Conservation (phyloP, 129 eudicot species). For the Sambucus nigra region DNA sequence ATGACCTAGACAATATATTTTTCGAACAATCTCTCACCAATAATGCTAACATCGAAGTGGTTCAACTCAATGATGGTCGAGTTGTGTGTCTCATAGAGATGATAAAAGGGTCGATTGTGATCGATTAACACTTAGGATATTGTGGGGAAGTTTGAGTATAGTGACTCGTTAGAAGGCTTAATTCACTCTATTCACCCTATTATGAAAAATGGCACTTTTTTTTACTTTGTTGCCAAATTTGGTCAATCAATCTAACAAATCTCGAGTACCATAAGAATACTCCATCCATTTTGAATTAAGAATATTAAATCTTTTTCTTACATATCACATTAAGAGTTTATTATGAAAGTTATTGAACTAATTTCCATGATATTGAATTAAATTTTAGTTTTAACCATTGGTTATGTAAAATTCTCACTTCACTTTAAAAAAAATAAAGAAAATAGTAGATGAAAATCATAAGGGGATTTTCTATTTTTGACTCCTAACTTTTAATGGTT, state of each 20-base stretch:
- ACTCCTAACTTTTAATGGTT: too few relatives aligned
- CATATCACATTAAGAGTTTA: too few relatives aligned
- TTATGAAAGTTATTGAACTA: too few relatives aligned
- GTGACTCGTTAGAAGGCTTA: conserved; percentile 58
- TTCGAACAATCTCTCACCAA: conserved; percentile 86
- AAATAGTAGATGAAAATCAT: too few relatives aligned
- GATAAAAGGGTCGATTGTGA: conserved; percentile 70
- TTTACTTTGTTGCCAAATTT: conserved; percentile 73
- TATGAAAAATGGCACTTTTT: conserved; percentile 62
- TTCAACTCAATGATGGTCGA: conserved; percentile 67
- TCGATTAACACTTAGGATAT: conserved; percentile 67
- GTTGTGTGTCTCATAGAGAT: conserved; percentile 95
- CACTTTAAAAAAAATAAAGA: too few relatives aligned
- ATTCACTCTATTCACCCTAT: conserved; percentile 95
- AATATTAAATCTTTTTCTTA: too few relatives aligned
- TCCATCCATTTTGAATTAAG: too few relatives aligned
- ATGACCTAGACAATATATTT: conserved; percentile 70
- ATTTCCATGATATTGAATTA: too few relatives aligned
- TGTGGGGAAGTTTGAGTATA: conserved; percentile 66
- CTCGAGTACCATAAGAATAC: conserved; percentile 86
- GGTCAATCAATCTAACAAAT: too few relatives aligned
- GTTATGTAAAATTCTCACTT: too few relatives aligned
- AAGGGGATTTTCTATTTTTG: too few relatives aligned
- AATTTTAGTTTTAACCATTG: too few relatives aligned
- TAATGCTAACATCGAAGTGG: conserved; percentile 89